Evolutionary conservation across 768 basidiomycete genomes (phyloP), one percentile per base, ranked within the genome.

Genomic region (Zangia roseola): DNA sequence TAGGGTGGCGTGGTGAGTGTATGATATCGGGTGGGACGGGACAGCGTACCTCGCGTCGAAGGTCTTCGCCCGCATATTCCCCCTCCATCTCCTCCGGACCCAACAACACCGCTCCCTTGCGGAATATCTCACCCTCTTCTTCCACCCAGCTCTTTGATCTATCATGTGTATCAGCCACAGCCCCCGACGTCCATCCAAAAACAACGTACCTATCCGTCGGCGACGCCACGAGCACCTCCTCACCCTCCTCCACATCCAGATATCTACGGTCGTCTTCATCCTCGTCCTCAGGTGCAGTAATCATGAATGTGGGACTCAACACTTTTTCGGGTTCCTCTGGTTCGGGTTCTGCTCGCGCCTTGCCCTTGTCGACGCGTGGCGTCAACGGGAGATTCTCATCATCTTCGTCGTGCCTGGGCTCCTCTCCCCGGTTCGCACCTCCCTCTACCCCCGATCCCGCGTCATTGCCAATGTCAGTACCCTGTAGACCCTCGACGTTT

Each of bases 71-170:
- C 14, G 82, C 88, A 60, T 86, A 91, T 58, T 92, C 92, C 0
- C 83, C 85, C 58, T 94, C 92, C 82, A 93, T 88, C 67, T 94
- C 91, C 57, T 88, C 90, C 8, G 82, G 83, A 1, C 85, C 84
- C 9, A 91, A 73, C 17, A 97, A 72, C 4, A 85, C 86, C 10
- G 79, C 82, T 0, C 94, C 93, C 62, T 95, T 94, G 35, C 94
- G 76, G 73, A 97, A 97, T 34, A 98, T 88, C 69, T 98, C 95
- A 0, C 93, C 93, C 65, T 99, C 97, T 64, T 98, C 97, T 47
- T 84, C 89, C 0, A 94, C 87, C 86, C 89, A 91, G 43, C 77
- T 83, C 55, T 83, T 75, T 21, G 87, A 88, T 40, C 89, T 87
- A 43, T 17, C 14, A 16, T 17, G 39, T 10, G n/a, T 14, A 12